A percentile compares a stretch with the other conserved stretches of the same genome.
These are phyloP conservation scores for Schrenkiella parvula DNA, from an alignment of 345 rosid species.

Conservation along the genomic window DNA sequence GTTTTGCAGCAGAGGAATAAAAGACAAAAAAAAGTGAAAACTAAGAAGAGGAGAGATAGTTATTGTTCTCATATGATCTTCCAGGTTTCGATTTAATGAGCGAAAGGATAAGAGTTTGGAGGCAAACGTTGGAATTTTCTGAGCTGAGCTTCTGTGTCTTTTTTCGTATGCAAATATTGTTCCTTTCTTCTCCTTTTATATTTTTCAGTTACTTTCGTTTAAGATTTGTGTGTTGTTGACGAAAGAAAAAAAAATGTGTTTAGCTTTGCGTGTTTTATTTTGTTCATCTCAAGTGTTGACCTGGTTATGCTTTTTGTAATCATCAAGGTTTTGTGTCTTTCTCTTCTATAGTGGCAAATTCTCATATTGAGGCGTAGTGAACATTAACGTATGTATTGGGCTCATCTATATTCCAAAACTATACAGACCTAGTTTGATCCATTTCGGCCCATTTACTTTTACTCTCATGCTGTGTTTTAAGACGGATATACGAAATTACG, in stretches of 20 bases:
- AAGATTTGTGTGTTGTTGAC: no score
- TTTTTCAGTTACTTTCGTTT: neutral
- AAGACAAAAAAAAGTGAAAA: neutral
- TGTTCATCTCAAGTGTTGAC: neutral
- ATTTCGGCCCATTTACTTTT: neutral
- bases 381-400: neutral
- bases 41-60: constrained; percentile 8
- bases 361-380: no score
- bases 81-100: neutral
- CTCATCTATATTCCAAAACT: neutral
- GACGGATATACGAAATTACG: neutral
- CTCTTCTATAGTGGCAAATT: no score
- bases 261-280: neutral
- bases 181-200: neutral
- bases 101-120: constrained; percentile 10
- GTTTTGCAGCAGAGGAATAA: neutral
- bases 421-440: neutral
- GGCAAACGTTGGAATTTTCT: constrained; percentile 21
- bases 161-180: neutral
- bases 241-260: no score
- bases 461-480: neutral
- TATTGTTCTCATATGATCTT: constrained; percentile 6
- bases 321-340: neutral
- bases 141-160: neutral
- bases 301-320: constrained; percentile 2